phyloP scores from a whole-genome alignment of 1,284 basidiomycete species.

The Ceratorhiza oryzae-sativae region DNA sequence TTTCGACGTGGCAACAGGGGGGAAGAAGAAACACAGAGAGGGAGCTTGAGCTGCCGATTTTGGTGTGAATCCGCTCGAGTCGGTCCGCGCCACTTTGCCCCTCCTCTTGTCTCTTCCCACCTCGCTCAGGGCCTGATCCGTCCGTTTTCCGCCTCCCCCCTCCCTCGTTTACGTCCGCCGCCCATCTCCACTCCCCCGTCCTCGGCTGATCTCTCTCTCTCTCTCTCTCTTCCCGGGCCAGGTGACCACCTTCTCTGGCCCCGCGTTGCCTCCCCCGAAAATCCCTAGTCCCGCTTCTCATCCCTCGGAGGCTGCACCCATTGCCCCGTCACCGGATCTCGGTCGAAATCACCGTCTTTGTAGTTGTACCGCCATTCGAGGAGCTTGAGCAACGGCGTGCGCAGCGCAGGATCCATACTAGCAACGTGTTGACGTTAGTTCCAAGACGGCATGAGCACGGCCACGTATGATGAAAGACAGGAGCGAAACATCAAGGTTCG shows the following conservation, averaged over 20 bases:
- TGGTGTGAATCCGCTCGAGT: not conserved
- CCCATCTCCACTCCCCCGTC: not conserved
- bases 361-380: constrained; percentile 36
- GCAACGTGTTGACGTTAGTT: not conserved
- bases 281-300: constrained; percentile 30
- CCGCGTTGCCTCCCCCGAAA: not conserved
- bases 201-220: not conserved
- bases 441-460: not conserved
- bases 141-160: not conserved
- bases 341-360: constrained; percentile 27
- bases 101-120: too few species aligned
- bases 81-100: not conserved
- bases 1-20: too few species aligned
- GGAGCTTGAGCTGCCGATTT: not conserved
- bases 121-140: too few species aligned
- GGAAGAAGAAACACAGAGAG: not conserved
- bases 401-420: constrained; percentile 31
- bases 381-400: constrained; percentile 34
- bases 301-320: constrained; percentile 20
- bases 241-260: not conserved
- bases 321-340: constrained; percentile 24
- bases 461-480: not conserved
- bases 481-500: not conserved
- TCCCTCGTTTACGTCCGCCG: not conserved
- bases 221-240: not conserved